Evolutionary conservation across 257 asterid species (phyloP), one percentile per base, ranked within the genome.

Genomic region (Verbena officinalis): DNA sequence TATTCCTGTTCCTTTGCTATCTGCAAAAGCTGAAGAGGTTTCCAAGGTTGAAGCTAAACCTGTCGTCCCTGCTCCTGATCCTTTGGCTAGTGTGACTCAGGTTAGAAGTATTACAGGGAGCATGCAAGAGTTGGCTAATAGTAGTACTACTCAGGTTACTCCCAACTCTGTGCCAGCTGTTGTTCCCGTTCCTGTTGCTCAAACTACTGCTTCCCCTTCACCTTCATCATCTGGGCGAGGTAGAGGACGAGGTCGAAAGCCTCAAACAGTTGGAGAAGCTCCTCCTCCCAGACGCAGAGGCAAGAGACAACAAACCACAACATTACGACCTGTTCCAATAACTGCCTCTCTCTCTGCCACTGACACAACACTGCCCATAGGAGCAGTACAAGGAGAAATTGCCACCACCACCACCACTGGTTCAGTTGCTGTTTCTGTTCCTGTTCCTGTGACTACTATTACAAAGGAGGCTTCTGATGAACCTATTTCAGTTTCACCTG

Each of bases 211-310:
- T 55, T 70, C 86, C 56, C 79, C 84, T 54, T 62, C 86, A 31
- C 79, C 84, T 54, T 62, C 86, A 31, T 43, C 84, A 48, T 69
- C 85, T 53, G 92, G 75, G 63, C 86, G 83, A 74, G 95, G 95
- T 52, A 73, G 95, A 73, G 96, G 96, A 49, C 71, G 89, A 69
- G 96, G 95, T 34, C 84, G 91, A 42, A 87, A 84, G 64, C 51
- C 81, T 69, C 85, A 75, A 63, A 64, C 70, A 65, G 85, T 72
- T 11, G 95, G 84, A 75, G 98, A 89, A 77, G 76, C 83, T 50
- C 82, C 93, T 71, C 82, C 79, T 65, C 80, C 91, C 53, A 77
- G 89, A 72, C 91, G 87, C 63, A 75, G 93, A 45, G 97, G 96
- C 31, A 93, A 81, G 78, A 88, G 75, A 71, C 91, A 27, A 5